A percentile compares a stretch with the other conserved stretches of the same genome.
Evolutionary conservation across 306 rosid genomes (phyloP).

Genomic region (Prosopis cineraria): DNA sequence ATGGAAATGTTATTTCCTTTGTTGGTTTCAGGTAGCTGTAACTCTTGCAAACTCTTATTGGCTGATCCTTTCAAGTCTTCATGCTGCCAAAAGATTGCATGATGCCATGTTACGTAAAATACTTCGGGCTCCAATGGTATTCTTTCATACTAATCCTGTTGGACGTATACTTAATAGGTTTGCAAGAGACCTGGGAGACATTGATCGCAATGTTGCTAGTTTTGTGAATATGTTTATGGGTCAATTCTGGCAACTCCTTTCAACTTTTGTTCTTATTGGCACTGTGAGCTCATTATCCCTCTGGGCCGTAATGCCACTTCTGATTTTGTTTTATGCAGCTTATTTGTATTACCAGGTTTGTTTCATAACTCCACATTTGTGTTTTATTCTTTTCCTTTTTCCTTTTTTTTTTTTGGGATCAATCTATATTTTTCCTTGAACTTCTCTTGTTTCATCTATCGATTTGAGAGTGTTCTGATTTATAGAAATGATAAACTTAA

Average conservation of each 20-base stretch:
- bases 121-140: conserved; percentile 77
- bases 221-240: conserved; percentile 54
- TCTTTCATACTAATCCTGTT: conserved; percentile 89
- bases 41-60: conserved; percentile 78
- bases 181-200: conserved; percentile 79
- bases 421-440: not conserved
- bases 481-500: not conserved
- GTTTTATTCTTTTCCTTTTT: not conserved
- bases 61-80: conserved; percentile 74
- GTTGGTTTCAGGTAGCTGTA: conserved; percentile 60
- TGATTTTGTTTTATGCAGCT: conserved; percentile 76
- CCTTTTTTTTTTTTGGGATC: not conserved
- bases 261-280: conserved; percentile 82
- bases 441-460: not conserved
- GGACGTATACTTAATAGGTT: conserved; percentile 92
- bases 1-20: conserved; percentile 32
- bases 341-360: conserved; percentile 82
- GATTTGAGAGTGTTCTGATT: not conserved
- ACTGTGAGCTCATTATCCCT: conserved; percentile 83
- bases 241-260: conserved; percentile 83
- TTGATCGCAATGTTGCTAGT: conserved; percentile 65
- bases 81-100: conserved; percentile 72
- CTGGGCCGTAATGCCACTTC: conserved; percentile 88
- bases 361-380: conserved; percentile 1
- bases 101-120: conserved; percentile 59